Base-by-base conservation (phyloP, 2,329 filamentous ascomycete species). In the Cordyceps farinosa region DNA sequence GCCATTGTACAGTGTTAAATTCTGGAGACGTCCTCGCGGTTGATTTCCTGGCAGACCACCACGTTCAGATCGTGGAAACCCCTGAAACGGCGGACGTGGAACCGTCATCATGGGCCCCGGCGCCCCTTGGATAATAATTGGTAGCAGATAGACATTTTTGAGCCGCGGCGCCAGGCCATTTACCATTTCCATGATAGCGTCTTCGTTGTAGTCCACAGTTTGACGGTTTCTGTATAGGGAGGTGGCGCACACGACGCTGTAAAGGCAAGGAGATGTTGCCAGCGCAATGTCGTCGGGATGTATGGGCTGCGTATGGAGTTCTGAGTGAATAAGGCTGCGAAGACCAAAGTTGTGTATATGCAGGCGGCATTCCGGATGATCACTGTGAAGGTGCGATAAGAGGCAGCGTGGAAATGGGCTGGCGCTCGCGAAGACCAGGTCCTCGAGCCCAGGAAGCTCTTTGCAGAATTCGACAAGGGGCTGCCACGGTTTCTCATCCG, bases 141-240 rank as follows among this genome's bases (percentile, higher is more conserved):
- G 53, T 45, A 56, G 40, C 40, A 56, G 40, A 34, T 45, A 45
- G 38, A 56, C 53, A 56, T 56, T 47, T 45, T 45, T 56, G 40
- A 56, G 53, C 40, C 38, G 53, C 29, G 53, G 53, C 29, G 53
- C 53, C 27, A 47, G 40, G 27, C 53, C 53, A 45, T 45, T 45
- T 13, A 34, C 53, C 40, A 56, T 56, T 45, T 56, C 53, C 29
- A 56, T 45, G 27, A 56, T 56, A 34, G 53, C 53, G 34, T 56
- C 53, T 45, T 56, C 40, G 40, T 45, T 56, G 27, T 56, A 56
- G 53, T 56, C 53, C 27, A 56, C 38, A 45, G 53, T 56, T 45
- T 22, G 27, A 34, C 3, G 29, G 29, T 1, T 13, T 45, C 53
- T 45, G 40, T 56, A 56, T 56, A 13, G 40, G 38, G 27, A 27